These are phyloP conservation scores for Coniochaeta hoffmannii DNA, from an alignment of 2,329 filamentous ascomycete species.

Conservation along the genomic window DNA sequence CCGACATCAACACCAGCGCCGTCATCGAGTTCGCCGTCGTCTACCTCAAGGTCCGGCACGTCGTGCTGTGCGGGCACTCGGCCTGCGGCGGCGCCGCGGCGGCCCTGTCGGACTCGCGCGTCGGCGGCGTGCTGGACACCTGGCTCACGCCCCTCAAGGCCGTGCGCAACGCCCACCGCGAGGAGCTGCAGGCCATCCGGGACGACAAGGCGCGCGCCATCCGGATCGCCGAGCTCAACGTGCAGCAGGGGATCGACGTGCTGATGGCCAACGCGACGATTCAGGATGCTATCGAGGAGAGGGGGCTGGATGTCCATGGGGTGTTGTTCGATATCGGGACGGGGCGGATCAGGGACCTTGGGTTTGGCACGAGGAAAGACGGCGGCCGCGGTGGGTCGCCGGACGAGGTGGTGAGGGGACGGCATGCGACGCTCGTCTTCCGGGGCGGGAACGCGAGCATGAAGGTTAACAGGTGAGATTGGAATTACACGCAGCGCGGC, in stretches of 20 bases:
- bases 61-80: constrained; percentile 64
- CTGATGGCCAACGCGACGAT: constrained; percentile 63
- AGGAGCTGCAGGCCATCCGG: constrained; percentile 47
- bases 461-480: constrained; percentile 8
- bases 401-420: constrained; percentile 34
- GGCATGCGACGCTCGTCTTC: constrained; percentile 45
- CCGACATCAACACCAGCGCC: constrained; percentile 66
- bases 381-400: constrained; percentile 11
- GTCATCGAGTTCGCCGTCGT: constrained; percentile 76
- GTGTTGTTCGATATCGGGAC: constrained; percentile 59
- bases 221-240: constrained; percentile 70
- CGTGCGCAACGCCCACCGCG: constrained; percentile 35
- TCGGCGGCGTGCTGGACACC: constrained; percentile 47
- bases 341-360: constrained; percentile 42
- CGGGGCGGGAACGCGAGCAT: constrained; percentile 30
- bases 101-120: constrained; percentile 37
- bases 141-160: constrained; percentile 46
- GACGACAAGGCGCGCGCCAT: constrained; percentile 47
- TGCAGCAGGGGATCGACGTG: constrained; percentile 58
- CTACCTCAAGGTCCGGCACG: constrained; percentile 63
- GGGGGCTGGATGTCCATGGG: constrained; percentile 70
- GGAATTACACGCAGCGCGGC: neutral
- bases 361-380: constrained; percentile 28
- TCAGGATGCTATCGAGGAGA: constrained; percentile 60
- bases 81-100: constrained; percentile 60